Evolutionary conservation across 106 monocot genomes (phyloP), one percentile per base, ranked within the genome.

Genomic region (Dendrobium nobile): DNA sequence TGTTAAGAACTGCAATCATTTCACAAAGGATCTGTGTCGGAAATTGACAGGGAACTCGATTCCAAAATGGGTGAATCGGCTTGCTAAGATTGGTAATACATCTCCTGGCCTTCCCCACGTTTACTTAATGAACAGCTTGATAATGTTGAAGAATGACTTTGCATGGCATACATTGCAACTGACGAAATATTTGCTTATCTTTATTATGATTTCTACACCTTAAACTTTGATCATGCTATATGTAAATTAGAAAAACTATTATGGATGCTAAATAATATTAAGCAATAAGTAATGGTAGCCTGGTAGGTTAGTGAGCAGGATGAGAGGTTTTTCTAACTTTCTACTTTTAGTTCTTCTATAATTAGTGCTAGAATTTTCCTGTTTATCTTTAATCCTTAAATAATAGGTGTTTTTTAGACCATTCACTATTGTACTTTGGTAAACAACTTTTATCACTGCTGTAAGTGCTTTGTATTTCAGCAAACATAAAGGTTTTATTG

Each of bases 1-100:
- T n/a, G 78, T 72, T 22, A 91, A 91, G 80, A 91, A 91, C 51
- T 91, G 91, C 78, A 91, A 91, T 51, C 91, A 91, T 79, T 91
- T 91, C 84, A 84, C 81, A 59, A 83, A 88, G 27, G 91, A 91
- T 72, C 78, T 91, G 7, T 88, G 88, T 73, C 54, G 47, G 51
- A 84, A 82, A 78, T 79, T 91, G 83, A 91, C 91, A 54, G 91
- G 91, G 43, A 91, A 88, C 26, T 51, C 78, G 37, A 91, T 91
- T 61, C 91, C 91, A 42, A 84, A 83, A 78, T 91, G 91, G 91
- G 91, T 91, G 51, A 91, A 91, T 77, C 82, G 91, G 48, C 88
- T 91, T 75, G 91, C 91, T 15, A 82, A 86, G 80, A 82, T 91
- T 80, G 91, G 91, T 88, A 80, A 72, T 27, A 10, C 40, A 72